These are phyloP conservation scores for Annulohypoxylon truncatum DNA, from an alignment of 2,329 filamentous ascomycete genomes.

Conservation along the genomic window DNA sequence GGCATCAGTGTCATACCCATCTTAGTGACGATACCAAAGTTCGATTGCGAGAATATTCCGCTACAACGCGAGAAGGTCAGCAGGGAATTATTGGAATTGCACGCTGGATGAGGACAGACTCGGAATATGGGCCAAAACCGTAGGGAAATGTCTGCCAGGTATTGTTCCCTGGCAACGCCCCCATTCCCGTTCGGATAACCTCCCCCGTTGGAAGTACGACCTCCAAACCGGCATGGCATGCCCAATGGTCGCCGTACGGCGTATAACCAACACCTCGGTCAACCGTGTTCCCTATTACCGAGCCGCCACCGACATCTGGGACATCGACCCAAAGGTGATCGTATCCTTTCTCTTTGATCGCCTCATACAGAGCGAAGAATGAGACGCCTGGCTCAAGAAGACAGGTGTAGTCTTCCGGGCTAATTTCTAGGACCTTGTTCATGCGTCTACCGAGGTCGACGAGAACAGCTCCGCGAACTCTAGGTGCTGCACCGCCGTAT, in stretches of 20 bases:
- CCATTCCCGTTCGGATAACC: conserved; percentile 57
- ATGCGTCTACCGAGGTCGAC: conserved; percentile 65
- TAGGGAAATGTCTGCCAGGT: conserved; percentile 58
- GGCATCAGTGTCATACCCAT: conserved; percentile 66
- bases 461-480: conserved; percentile 62
- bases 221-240: conserved; percentile 56
- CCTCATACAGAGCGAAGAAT: conserved; percentile 62
- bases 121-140: conserved; percentile 55
- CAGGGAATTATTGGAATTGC: not conserved
- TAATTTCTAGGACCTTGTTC: conserved; percentile 64
- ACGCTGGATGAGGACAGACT: conserved; percentile 39
- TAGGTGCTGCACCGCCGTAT: conserved; percentile 65
- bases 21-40: conserved; percentile 64
- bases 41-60: conserved; percentile 62
- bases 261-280: conserved; percentile 61
- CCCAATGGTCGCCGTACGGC: conserved; percentile 58
- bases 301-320: conserved; percentile 58
- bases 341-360: conserved; percentile 53
- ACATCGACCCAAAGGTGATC: conserved; percentile 58
- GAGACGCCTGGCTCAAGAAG: conserved; percentile 68
- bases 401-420: conserved; percentile 60
- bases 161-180: conserved; percentile 53
- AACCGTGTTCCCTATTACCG: conserved; percentile 59
- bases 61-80: conserved; percentile 31
- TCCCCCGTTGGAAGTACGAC: conserved; percentile 57